A percentile compares a stretch with the other conserved stretches of the same genome.
Evolutionary conservation across 345 rosid genomes (phyloP).

Genomic region (Brassica cretica): DNA sequence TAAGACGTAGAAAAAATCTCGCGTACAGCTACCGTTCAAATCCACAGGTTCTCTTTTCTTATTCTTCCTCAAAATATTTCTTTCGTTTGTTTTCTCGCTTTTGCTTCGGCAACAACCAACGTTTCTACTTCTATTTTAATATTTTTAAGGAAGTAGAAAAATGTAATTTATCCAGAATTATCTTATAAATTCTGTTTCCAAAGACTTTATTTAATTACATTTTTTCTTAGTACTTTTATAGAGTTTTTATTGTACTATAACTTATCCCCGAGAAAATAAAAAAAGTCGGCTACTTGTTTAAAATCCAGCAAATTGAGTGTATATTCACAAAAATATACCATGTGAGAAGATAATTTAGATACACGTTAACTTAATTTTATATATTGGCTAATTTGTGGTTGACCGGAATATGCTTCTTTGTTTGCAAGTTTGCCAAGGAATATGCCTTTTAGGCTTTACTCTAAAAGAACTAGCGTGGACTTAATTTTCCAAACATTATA

Average conservation of each 20-base stretch:
- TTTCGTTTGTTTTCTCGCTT: neutral
- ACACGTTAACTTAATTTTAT: neutral
- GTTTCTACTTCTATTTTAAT: neutral
- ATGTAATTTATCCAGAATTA: neutral
- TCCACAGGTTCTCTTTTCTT: neutral
- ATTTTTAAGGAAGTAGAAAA: neutral
- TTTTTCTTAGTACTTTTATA: neutral
- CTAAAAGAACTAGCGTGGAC: neutral
- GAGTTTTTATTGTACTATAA: neutral
- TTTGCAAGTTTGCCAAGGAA: conserved; percentile 2
- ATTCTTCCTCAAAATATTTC: neutral
- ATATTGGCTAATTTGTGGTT: neutral
- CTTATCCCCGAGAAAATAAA: neutral
- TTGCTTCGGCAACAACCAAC: conserved; percentile 25
- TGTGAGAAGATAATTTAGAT: neutral
- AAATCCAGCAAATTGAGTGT: neutral
- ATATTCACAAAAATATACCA: conserved; percentile 7
- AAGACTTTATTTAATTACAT: neutral
- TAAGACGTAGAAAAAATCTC: neutral
- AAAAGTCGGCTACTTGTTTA: neutral
- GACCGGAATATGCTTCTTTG: conserved; percentile 27
- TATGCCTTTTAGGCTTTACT: conserved; percentile 3
- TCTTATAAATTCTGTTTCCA: neutral
- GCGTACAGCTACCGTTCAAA: conserved; percentile 2
- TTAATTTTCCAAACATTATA: neutral